Conservation (phyloP, 192 early-diverging fungal genomes). For the Allomyces arbusculus region DNA sequence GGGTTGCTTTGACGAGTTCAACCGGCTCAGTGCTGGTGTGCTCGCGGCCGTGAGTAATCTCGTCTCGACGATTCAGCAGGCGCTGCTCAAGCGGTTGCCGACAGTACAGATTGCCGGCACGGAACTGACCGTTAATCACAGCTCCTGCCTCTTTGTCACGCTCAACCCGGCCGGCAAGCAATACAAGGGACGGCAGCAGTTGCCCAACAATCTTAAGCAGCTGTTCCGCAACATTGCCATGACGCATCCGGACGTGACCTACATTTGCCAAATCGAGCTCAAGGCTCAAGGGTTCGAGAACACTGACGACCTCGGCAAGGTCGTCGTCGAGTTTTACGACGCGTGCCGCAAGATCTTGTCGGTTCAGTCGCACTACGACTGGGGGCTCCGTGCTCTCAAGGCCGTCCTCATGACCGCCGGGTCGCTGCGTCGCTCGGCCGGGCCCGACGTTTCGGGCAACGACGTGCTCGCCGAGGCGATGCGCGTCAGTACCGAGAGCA, state of each 20-base stretch:
- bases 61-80: slow-evolving; percentile 94
- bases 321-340: slow-evolving; percentile 94
- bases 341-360: slow-evolving; percentile 84
- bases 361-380: slow-evolving; percentile 95
- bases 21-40: slow-evolving; percentile 91
- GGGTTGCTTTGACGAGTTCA: slow-evolving; percentile 99
- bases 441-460: slow-evolving; percentile 56
- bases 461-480: slow-evolving; percentile 88
- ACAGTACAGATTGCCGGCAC: slow-evolving; percentile 19
- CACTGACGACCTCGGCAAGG: slow-evolving; percentile 77
- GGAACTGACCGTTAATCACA: slow-evolving; percentile 53
- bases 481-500: slow-evolving; percentile 87
- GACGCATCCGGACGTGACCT: slow-evolving; percentile 90
- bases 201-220: slow-evolving; percentile 98
- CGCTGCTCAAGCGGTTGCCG: slow-evolving; percentile 28
- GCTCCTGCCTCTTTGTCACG: slow-evolving; percentile 93
- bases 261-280: slow-evolving; percentile 99
- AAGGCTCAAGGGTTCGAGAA: slow-evolving; percentile 97
- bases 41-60: slow-evolving; percentile 97
- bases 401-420: slow-evolving; percentile 95
- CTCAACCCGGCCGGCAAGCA: slow-evolving; percentile 72
- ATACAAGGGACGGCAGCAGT: slow-evolving; percentile 90
- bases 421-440: slow-evolving; percentile 74
- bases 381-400: slow-evolving; percentile 93
- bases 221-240: slow-evolving; percentile 97